Percentiles rank a stretch among this genome's conserved stretches.
Conservation (phyloP, 257 asterid species). For the Oldenlandia corymbosa region DNA sequence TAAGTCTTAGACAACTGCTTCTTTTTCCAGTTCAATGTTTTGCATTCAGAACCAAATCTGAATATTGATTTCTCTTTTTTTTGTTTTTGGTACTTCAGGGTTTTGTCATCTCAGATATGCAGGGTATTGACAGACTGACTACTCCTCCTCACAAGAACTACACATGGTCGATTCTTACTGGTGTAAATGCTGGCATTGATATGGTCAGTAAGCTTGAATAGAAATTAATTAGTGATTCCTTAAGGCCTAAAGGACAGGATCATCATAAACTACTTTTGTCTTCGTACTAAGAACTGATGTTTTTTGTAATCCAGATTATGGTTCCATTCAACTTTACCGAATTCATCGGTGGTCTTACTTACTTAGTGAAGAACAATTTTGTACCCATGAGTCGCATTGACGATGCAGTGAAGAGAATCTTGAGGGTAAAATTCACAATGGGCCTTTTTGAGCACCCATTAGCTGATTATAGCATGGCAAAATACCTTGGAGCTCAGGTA, state of each 20-base stretch:
- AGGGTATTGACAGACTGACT: constrained; percentile 32
- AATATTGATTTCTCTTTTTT: neutral
- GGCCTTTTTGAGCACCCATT: constrained; percentile 64
- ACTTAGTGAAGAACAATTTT: constrained; percentile 38
- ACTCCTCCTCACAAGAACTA: constrained; percentile 32
- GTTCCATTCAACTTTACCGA: constrained; percentile 50
- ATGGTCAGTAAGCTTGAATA: constrained; percentile 25
- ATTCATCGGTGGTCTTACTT: constrained; percentile 46
- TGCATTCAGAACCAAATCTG: neutral
- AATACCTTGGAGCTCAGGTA: constrained; percentile 55
- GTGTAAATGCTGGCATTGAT: constrained; percentile 39
- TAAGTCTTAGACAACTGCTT: neutral
- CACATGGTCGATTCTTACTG: constrained; percentile 31
- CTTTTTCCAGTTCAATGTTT: neutral
- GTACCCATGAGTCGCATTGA: constrained; percentile 50
- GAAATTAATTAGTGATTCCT: neutral
- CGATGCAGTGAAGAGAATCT: constrained; percentile 61
- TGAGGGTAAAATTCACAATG: constrained; percentile 58
- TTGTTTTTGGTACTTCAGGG: constrained; percentile 33
- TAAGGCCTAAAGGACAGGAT: neutral
- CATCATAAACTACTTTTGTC: neutral
- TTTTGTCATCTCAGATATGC: constrained; percentile 38
- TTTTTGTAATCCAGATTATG: constrained; percentile 43
- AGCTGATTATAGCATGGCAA: constrained; percentile 54
- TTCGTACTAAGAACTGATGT: neutral